phyloP scores from a whole-genome alignment of 495 filamentous ascomycete species.

The Talaromyces ruber region DNA sequence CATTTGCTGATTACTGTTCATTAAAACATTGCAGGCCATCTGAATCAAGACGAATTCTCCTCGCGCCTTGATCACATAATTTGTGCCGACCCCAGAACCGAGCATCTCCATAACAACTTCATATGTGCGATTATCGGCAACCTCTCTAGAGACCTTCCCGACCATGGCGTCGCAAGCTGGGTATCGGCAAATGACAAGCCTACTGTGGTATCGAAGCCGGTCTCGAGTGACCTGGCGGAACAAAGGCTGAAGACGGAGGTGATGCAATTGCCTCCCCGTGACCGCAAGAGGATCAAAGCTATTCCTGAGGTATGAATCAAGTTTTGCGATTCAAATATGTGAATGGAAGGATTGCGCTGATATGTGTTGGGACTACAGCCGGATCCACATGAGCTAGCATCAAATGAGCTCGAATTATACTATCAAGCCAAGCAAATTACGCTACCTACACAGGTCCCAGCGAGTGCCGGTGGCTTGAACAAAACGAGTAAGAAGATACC shows the following conservation, averaged over 20 bases:
- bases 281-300: constrained; percentile 80
- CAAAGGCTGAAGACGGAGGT: constrained; percentile 85
- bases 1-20: neutral
- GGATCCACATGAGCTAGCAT: constrained; percentile 54
- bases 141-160: constrained; percentile 77
- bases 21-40: constrained; percentile 46
- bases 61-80: constrained; percentile 65
- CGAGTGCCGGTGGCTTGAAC: constrained; percentile 73
- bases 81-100: constrained; percentile 58
- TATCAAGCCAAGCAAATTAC: constrained; percentile 59
- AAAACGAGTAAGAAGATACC: constrained; percentile 72
- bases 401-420: constrained; percentile 60
- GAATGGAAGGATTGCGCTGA: constrained; percentile 7
- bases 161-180: constrained; percentile 88
- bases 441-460: constrained; percentile 63
- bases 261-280: constrained; percentile 82
- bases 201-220: constrained; percentile 65
- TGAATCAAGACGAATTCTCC: constrained; percentile 78
- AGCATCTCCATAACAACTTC: constrained; percentile 88
- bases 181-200: constrained; percentile 95
- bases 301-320: constrained; percentile 46
- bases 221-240: constrained; percentile 82
- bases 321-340: constrained; percentile 4
- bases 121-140: constrained; percentile 81
- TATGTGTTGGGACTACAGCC: constrained; percentile 31